Evolutionary conservation across 2,329 filamentous ascomycete species (phyloP).

Genomic region (Calonectria hawksworthii): DNA sequence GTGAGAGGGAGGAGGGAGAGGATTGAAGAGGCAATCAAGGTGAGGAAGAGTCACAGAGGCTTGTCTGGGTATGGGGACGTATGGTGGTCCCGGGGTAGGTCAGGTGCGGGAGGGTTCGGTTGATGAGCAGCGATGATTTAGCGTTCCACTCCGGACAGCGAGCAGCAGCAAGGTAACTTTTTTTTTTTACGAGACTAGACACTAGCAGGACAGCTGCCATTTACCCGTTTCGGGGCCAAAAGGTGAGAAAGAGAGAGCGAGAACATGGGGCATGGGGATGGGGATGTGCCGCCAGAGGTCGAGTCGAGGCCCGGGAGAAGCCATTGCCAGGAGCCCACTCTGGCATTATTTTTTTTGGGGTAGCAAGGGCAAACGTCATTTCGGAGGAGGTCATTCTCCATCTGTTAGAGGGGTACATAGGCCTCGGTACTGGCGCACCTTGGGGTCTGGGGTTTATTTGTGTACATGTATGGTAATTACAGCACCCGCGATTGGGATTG

Average conservation of each 20-base stretch:
- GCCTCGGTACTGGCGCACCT: conserved; percentile 5
- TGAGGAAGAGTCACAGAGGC: conserved; percentile 24
- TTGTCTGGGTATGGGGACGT: conserved; percentile 3
- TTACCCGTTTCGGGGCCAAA: conserved; percentile 4
- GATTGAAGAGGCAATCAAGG: conserved; percentile 21
- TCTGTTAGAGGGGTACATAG: conserved; percentile 30
- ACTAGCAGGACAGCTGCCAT: conserved; percentile 2
- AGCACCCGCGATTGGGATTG: conserved; percentile 11
- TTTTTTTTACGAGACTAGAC: neutral
- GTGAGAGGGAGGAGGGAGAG: conserved; percentile 17
- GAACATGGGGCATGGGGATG: conserved; percentile 6
- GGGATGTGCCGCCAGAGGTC: neutral
- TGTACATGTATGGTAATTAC: conserved; percentile 24
- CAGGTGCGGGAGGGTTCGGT: conserved; percentile 42
- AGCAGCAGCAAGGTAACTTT: neutral
- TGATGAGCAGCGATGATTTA: conserved; percentile 29
- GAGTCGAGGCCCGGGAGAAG: conserved; percentile 9
- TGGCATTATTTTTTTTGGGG: conserved; percentile 19
- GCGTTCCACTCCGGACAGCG: neutral
- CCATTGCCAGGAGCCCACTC: conserved; percentile 19
- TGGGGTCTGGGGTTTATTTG: conserved; percentile 9
- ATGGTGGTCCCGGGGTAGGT: conserved; percentile 15
- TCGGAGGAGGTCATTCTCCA: conserved; percentile 20
- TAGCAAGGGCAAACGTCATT: conserved; percentile 31
- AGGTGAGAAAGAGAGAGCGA: neutral